phyloP scores from a whole-genome alignment of 2,329 filamentous ascomycete genomes.

The Neonectria neomacrospora region DNA sequence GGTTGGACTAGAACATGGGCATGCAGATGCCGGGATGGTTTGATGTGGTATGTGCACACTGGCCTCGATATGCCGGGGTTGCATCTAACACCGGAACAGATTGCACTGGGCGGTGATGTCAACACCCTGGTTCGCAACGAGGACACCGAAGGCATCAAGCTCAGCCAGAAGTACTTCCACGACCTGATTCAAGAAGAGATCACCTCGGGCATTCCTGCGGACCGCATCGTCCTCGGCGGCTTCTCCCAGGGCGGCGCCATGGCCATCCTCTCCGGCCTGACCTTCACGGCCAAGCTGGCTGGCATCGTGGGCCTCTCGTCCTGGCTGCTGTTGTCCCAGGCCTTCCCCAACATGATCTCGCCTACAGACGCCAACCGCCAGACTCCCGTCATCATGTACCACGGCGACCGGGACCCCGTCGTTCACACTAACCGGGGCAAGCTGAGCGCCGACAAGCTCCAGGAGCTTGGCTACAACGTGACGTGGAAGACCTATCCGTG shows the following conservation, averaged over 20 bases:
- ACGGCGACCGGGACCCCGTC: slow-evolving; percentile 81
- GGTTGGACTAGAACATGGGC: slow-evolving; percentile 39
- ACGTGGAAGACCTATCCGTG: slow-evolving; percentile 81
- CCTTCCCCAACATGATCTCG: slow-evolving; percentile 55
- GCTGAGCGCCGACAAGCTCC: slow-evolving; percentile 73
- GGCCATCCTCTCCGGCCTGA: slow-evolving; percentile 83
- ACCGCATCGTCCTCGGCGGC: slow-evolving; percentile 86
- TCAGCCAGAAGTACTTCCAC: slow-evolving; percentile 80
- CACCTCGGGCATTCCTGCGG: slow-evolving; percentile 80
- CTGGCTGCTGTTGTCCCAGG: slow-evolving; percentile 75
- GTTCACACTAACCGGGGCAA: slow-evolving; percentile 77
- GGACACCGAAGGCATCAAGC: slow-evolving; percentile 79
- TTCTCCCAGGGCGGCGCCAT: slow-evolving; percentile 92
- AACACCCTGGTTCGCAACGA: slow-evolving; percentile 54
- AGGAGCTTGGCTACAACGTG: slow-evolving; percentile 76
- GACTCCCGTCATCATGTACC: slow-evolving; percentile 89
- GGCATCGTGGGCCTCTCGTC: slow-evolving; percentile 88
- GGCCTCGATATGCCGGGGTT: not conserved
- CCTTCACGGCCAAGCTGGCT: slow-evolving; percentile 77
- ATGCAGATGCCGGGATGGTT: slow-evolving; percentile 85
- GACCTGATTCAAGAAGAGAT: slow-evolving; percentile 83
- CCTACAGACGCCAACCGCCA: slow-evolving; percentile 64
- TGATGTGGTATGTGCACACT: slow-evolving; percentile 69
- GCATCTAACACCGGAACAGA: slow-evolving; percentile 37
- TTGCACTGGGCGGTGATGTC: slow-evolving; percentile 49